Conservation (phyloP, 73 alveolate species). For the Paramecium bursaria region DNA sequence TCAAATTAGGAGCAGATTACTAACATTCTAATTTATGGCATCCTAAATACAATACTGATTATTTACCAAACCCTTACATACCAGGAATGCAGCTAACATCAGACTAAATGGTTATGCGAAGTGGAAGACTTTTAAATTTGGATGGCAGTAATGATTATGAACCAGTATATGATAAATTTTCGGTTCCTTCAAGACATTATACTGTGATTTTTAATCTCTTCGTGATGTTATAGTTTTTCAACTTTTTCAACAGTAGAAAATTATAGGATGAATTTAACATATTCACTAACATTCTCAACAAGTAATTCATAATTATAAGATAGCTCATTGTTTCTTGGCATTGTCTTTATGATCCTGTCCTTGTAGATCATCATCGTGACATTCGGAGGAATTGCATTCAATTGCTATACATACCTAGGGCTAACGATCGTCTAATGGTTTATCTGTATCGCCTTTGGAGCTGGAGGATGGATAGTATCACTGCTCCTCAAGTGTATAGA, state of each 20-base stretch:
- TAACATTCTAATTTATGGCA: slow-evolving; percentile 20
- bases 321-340: slow-evolving; percentile 41
- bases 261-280: slow-evolving; percentile 86
- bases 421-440: slow-evolving; percentile 62
- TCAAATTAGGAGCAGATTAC: not conserved
- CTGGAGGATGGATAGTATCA: slow-evolving; percentile 42
- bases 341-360: slow-evolving; percentile 41
- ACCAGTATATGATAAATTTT: slow-evolving; percentile 64
- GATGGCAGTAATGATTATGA: slow-evolving; percentile 79
- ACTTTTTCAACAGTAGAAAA: slow-evolving; percentile 86
- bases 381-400: slow-evolving; percentile 64
- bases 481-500: slow-evolving; percentile 45
- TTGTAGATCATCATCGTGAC: slow-evolving; percentile 49
- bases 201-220: slow-evolving; percentile 89
- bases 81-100: too few relatives aligned
- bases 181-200: slow-evolving; percentile 90
- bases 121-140: slow-evolving; percentile 73
- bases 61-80: too few relatives aligned
- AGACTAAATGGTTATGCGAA: not conserved
- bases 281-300: slow-evolving; percentile 33
- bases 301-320: not conserved
- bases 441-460: slow-evolving; percentile 55
- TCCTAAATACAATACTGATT: slow-evolving; percentile 45
- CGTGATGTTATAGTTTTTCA: slow-evolving; percentile 85
- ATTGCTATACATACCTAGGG: slow-evolving; percentile 57